A percentile compares a stretch with the other conserved stretches of the same genome.
Evolutionary conservation across 2,329 filamentous ascomycete genomes (phyloP).

Genomic region (Trichophyton rubrum): DNA sequence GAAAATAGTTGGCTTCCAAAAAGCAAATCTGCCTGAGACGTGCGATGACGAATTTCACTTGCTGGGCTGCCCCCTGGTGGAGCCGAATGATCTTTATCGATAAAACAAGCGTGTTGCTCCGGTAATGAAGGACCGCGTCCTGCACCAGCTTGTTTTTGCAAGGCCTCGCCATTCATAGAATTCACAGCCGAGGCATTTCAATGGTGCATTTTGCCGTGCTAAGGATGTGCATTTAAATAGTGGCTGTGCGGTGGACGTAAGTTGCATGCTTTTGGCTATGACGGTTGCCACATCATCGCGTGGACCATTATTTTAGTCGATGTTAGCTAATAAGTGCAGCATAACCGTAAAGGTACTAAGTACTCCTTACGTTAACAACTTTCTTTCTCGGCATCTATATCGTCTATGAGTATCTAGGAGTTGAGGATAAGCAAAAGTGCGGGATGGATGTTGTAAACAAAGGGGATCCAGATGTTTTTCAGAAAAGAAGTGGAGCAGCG

Average conservation of each 20-base stretch:
- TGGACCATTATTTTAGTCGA: not conserved
- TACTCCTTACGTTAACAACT: not conserved
- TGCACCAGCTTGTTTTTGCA: not conserved
- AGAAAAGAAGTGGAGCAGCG: not conserved
- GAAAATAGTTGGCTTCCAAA: not conserved
- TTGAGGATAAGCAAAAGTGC: not conserved
- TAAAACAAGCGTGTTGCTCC: not conserved
- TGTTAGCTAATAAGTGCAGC: not conserved
- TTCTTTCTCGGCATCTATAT: no score
- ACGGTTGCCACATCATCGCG: not conserved
- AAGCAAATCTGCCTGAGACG: not conserved
- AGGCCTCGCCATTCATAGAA: not conserved
- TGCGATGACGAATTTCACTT: constrained; percentile 1
- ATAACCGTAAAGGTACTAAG: not conserved
- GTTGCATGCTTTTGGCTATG: not conserved
- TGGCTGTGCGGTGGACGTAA: not conserved
- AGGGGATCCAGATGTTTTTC: not conserved
- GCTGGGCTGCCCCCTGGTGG: not conserved
- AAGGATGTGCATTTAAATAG: not conserved
- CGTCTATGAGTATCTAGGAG: not conserved
- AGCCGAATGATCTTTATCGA: not conserved
- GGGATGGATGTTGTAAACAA: not conserved
- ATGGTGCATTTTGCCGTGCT: not conserved
- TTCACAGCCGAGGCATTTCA: not conserved
- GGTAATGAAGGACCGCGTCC: not conserved